phyloP scores from a whole-genome alignment of 257 asterid species.

The Gentiana macrophylla region DNA sequence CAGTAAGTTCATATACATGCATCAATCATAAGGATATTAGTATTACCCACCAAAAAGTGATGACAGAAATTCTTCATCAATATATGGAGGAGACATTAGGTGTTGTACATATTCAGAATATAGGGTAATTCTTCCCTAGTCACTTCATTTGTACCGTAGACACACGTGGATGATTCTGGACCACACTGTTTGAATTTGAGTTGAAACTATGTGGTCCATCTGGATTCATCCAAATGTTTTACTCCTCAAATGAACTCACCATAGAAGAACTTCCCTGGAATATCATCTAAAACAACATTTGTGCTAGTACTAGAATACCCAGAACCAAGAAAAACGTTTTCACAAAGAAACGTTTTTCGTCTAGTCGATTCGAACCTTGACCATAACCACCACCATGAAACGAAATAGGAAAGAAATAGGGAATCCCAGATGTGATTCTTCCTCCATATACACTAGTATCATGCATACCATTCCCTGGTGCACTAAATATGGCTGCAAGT shows the following conservation, averaged over 20 bases:
- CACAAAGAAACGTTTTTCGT: constrained; percentile 43
- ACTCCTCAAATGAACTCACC: no score
- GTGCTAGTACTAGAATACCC: constrained; percentile 9
- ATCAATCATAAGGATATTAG: background rate
- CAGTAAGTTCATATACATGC: background rate
- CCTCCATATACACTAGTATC: constrained; percentile 75
- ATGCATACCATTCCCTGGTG: constrained; percentile 52
- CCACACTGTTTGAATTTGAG: no score
- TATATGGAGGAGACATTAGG: background rate
- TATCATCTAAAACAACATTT: background rate
- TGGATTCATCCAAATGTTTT: no score
- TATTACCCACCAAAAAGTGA: background rate
- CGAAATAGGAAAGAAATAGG: constrained; percentile 58
- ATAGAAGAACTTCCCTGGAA: no score
- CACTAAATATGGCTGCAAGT: constrained; percentile 54
- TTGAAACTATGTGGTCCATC: no score
- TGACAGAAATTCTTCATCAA: background rate
- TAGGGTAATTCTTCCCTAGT: no score
- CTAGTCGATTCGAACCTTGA: constrained; percentile 30
- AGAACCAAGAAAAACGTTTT: constrained; percentile 40
- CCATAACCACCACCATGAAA: constrained; percentile 67
- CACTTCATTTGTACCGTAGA: no score
- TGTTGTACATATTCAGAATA: background rate
- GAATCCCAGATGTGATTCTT: constrained; percentile 49
- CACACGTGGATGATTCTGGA: no score